Base-by-base conservation (phyloP, 2,329 filamentous ascomycete species). In the Alternaria incomplexa region DNA sequence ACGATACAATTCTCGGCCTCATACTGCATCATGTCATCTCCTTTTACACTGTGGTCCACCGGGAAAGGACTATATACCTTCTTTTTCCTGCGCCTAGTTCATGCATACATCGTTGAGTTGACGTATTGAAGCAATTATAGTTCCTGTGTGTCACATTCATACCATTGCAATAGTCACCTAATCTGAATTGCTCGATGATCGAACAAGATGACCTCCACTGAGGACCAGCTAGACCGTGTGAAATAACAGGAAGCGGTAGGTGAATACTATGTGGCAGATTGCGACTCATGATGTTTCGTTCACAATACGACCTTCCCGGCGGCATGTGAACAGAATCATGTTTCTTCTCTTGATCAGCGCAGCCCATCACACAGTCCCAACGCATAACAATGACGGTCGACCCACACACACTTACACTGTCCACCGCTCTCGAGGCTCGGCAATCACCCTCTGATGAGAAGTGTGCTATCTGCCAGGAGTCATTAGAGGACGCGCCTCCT, bases 381-480 rank as follows among this genome's bases (percentile, higher is more conserved):
- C 20, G n/a, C 26, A 25, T 2, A 53, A 25, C n/a, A 28, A 53
- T 43, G 50, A 10, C 50, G 3, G 3, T n/a, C 30, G 2, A n/a
- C 13, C 20, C 50, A 20, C n/a, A 23, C n/a, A 26, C 30, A 0
- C 50, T 53, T 11, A 53, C 30, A 11, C 50, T 53, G 8, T 20
- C 28, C 12, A 53, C 30, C 28, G 50, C 50, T 11, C 50, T 53
- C n/a, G 30, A 22, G 2, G 4, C 13, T 15, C 20, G 17, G 1
- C 0, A 9, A 2, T 17, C 50, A 3, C 20, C 50, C 12, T 22
- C 50, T 30, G 30, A 64, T 63, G 46, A 52, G 43, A 52, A 43
- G 22, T 58, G 56, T 76, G 77, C 32, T 32, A 58, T 63, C 12
- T 60, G 57, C 46, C 63, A 60, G 36, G 52, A 61, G 20, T 28